Conservation (phyloP, 768 basidiomycete genomes). For the Russula virescens region DNA sequence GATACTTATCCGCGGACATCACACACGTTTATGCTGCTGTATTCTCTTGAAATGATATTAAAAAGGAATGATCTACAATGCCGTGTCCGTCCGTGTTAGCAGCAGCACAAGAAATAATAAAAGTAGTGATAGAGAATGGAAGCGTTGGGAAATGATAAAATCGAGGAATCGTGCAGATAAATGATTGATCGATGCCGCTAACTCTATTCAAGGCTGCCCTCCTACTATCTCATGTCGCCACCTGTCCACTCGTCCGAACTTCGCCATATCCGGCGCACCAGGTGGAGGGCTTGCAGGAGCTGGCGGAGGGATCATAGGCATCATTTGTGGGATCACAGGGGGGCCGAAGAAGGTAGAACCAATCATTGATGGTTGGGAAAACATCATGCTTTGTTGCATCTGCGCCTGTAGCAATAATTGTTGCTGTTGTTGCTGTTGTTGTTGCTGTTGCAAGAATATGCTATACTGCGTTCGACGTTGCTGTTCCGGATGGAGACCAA, state of each 20-base stretch:
- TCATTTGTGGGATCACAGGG: slow-evolving; percentile 35
- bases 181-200: background rate
- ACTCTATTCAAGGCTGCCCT: slow-evolving; percentile 36
- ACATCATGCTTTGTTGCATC: slow-evolving; percentile 69
- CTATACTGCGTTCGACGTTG: slow-evolving; percentile 60
- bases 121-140: no score
- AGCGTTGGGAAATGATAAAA: background rate
- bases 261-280: slow-evolving; percentile 55
- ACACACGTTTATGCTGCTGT: slow-evolving; percentile 23
- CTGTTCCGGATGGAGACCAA: slow-evolving; percentile 73
- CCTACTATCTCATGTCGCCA: slow-evolving; percentile 80
- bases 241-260: slow-evolving; percentile 67
- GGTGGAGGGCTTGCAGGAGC: slow-evolving; percentile 51
- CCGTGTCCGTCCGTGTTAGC: slow-evolving; percentile 20
- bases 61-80: slow-evolving; percentile 14
- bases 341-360: slow-evolving; percentile 60
- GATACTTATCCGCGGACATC: slow-evolving; percentile 25
- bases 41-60: slow-evolving; percentile 26
- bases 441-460: slow-evolving; percentile 41
- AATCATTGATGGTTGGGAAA: slow-evolving; percentile 62
- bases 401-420: slow-evolving; percentile 50
- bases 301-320: slow-evolving; percentile 38
- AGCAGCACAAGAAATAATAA: background rate
- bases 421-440: slow-evolving; percentile 52
- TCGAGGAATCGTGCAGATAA: background rate